Evolutionary conservation across 345 rosid genomes (phyloP).

Genomic region (Dimocarpus longan): DNA sequence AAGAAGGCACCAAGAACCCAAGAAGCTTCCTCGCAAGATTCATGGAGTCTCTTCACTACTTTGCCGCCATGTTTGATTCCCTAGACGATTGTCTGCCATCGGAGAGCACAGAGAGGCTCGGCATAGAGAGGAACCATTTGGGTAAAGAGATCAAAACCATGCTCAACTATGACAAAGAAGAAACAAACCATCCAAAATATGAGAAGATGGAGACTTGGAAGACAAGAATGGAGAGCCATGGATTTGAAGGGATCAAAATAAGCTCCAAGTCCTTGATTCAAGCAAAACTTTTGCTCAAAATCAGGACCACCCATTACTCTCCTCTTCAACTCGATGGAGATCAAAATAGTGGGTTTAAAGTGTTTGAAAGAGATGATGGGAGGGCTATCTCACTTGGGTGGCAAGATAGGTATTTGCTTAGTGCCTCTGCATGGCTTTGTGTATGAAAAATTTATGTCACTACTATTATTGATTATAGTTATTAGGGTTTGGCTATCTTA

Average conservation of each 20-base stretch:
- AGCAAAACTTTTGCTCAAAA: slow-evolving; percentile 63
- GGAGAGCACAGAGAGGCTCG: slow-evolving; percentile 52
- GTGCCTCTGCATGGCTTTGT: slow-evolving; percentile 68
- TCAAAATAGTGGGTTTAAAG: slow-evolving; percentile 46
- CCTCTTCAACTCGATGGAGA: slow-evolving; percentile 56
- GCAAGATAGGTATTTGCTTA: slow-evolving; percentile 63
- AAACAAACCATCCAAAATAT: slow-evolving; percentile 23
- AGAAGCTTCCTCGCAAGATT: slow-evolving; percentile 56
- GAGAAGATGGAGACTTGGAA: slow-evolving; percentile 66
- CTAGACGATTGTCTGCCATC: slow-evolving; percentile 60
- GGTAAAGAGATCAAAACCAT: slow-evolving; percentile 61
- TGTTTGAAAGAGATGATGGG: slow-evolving; percentile 57
- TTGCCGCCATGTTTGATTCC: slow-evolving; percentile 75
- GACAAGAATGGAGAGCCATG: slow-evolving; percentile 63
- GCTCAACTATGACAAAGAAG: slow-evolving; percentile 39
- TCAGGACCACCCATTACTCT: slow-evolving; percentile 46
- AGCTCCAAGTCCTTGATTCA: slow-evolving; percentile 67
- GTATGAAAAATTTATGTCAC: slow-evolving; percentile 14
- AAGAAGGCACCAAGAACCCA: slow-evolving; percentile 49
- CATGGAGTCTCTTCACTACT: slow-evolving; percentile 66
- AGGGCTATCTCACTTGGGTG: slow-evolving; percentile 57
- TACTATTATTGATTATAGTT: background rate
- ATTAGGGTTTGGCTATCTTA: too few relatives aligned
- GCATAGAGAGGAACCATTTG: slow-evolving; percentile 63
- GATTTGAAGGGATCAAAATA: slow-evolving; percentile 47